phyloP scores from a whole-genome alignment of 371 early-diverging fungal genomes.

The Syncephalastrum monosporum region DNA sequence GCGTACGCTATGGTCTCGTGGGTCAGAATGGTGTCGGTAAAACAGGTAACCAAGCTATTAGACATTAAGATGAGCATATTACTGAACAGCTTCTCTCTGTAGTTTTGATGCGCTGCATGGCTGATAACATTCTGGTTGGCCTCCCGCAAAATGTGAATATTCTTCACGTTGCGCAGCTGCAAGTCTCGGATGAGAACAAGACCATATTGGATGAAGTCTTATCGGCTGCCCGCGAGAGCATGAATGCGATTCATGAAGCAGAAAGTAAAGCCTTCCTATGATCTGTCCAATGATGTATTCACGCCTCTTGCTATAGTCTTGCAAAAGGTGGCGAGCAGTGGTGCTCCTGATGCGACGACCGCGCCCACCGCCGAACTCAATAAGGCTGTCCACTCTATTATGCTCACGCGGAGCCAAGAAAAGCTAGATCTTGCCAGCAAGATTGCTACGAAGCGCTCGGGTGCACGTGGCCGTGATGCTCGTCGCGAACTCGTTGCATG shows the following conservation, averaged over 20 bases:
- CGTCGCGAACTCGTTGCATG: slow-evolving; percentile 54
- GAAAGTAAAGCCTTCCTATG: slow-evolving; percentile 23
- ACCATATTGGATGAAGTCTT: slow-evolving; percentile 71
- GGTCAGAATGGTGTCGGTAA: slow-evolving; percentile 95
- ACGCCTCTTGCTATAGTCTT: slow-evolving; percentile 20
- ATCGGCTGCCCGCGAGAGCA: slow-evolving; percentile 65
- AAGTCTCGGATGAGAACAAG: slow-evolving; percentile 44
- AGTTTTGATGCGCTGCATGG: slow-evolving; percentile 74
- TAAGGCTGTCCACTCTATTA: slow-evolving; percentile 27
- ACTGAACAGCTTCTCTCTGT: background rate
- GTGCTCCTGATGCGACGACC: slow-evolving; percentile 1
- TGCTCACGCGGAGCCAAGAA: slow-evolving; percentile 32
- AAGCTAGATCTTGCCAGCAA: slow-evolving; percentile 55
- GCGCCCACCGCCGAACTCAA: slow-evolving; percentile 22
- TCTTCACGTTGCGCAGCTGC: slow-evolving; percentile 77
- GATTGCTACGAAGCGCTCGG: slow-evolving; percentile 73
- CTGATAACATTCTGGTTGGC: slow-evolving; percentile 71
- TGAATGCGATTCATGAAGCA: slow-evolving; percentile 26
- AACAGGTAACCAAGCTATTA: slow-evolving; percentile 46
- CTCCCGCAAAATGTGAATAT: slow-evolving; percentile 76
- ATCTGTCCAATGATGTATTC: slow-evolving; percentile 4
- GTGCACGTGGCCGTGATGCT: slow-evolving; percentile 77
- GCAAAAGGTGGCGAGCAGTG: slow-evolving; percentile 39
- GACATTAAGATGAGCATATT: background rate
- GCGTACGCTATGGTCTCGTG: slow-evolving; percentile 72